Base-by-base conservation (phyloP, 202 grass and related monocot genomes). In the Elaeis oleifera region DNA sequence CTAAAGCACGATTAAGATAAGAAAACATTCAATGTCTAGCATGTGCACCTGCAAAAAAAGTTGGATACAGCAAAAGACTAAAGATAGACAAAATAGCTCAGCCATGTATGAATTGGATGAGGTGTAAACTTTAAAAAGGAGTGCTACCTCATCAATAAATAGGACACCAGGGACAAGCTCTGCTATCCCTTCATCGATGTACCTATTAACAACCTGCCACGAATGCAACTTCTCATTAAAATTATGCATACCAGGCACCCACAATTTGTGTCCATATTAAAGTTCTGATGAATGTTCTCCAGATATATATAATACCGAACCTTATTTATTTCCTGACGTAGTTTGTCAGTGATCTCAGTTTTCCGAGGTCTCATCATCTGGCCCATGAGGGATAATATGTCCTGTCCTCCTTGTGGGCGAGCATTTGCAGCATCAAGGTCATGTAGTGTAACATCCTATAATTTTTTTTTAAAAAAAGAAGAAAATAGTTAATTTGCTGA, bases 401-500 rank as follows among this genome's bases (percentile, higher is more conserved):
- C 94, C 70, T 92, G 94, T 6, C 88, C 94, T 72, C 94, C 88
- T 89, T 99, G 94, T 75, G 94, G 94, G 16, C 81, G 84, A 77
- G 94, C 88, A 94, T 99, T 99, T 75, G 94, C 82, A 3, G 85
- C 88, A 78, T 99, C 94, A 67, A 99, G 82, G 65, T 94, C 94
- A 84, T 92, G 94, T 28, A 94, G 77, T 44, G 88, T 99, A 64
- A 99, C 88, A 20, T 99, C 94, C 94, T 94, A 55, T 3, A 72
- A 26, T 3, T 44, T 31, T 31, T 31, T 31, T 31, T 31, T 20
- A 9, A 44, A 44, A 44, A 44, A 14, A 27, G 26, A 27, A 4
- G 26, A 27, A 44, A 44, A 13, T 44, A 3, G 36, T 44, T 44
- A 13, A 1, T 3, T 44, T 44, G 2, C 11, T 44, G 36, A 44